Base-by-base conservation (phyloP, 305 asterid genomes). In the Fraxinus angustifolia region DNA sequence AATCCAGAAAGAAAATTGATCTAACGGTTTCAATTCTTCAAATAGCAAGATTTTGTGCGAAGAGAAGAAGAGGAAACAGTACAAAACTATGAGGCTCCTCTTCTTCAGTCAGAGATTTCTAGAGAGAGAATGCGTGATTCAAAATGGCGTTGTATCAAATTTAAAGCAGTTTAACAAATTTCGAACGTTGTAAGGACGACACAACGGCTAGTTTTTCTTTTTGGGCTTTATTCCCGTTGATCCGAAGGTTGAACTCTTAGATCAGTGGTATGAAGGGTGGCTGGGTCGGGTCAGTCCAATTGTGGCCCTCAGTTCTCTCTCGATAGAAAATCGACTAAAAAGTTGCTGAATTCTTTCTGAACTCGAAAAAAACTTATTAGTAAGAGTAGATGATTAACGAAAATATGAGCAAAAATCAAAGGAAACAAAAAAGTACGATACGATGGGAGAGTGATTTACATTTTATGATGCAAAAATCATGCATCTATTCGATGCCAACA, bases 201-300 rank as follows among this genome's bases (percentile, higher is more conserved):
- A 78, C 76, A 72, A 50, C 90, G 90, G 88, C 87, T 87, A 87
- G 86, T 84, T 87, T 82, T 81, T 30, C 4, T 5, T 30, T 45
- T 33, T 70, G 75, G 75, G 45, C 75, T 70, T 70, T 1, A 14
- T 67, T 67, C 73, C 34, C 35, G 4, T 58, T 17, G 68, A 58
- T 58, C 28, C 67, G n/a, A n/a, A 53, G 21, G 21, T 50, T 21
- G 10, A 53, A 53, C 62, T 48, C 58, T 48, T 48, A 34, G 38
- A 34, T 34, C 7, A 34, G 38, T 1, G 38, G 7, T 34, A 34
- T 34, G 6, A 34, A 34, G 38, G 38, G 38, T 34, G 12, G 45
- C 8, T 8, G 12, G 45, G 50, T 42, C 50, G 16, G 50, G 50
- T 40, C n/a, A 3, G 4, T 11, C 53, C 53, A 42, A 42, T 3